Percentiles rank a stretch among this genome's conserved stretches.
These are phyloP conservation scores for Salix arbutifolia DNA, from an alignment of 345 rosid genomes.

Conservation along the genomic window DNA sequence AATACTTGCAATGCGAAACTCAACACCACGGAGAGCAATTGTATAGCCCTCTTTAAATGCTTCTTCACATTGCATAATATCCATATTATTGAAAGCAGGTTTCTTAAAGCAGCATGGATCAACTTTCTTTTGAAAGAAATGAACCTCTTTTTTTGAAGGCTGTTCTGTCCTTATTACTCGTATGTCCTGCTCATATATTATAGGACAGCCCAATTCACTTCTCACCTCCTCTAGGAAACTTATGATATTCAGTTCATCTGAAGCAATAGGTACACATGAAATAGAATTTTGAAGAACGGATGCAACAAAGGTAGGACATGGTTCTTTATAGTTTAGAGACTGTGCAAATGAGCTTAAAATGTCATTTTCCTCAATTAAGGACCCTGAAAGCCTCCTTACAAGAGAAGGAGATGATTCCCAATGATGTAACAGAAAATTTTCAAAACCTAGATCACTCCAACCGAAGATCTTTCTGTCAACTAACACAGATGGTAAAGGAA, in stretches of 20 bases:
- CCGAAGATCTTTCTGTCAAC: conserved; percentile 37
- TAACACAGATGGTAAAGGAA: conserved; percentile 15
- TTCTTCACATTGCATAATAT: conserved; percentile 43
- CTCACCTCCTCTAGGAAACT: conserved; percentile 41
- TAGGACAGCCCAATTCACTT: conserved; percentile 45
- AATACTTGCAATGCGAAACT: conserved; percentile 43
- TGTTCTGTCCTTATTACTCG: conserved; percentile 44
- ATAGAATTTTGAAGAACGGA: conserved; percentile 32
- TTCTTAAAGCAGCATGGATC: conserved; percentile 13
- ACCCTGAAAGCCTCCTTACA: conserved; percentile 20
- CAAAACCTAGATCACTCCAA: conserved; percentile 23
- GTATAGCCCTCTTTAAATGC: conserved; percentile 49
- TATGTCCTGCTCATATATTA: conserved; percentile 49
- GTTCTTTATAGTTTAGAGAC: conserved; percentile 18
- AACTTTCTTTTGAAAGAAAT: conserved; percentile 25
- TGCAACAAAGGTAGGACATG: conserved; percentile 27
- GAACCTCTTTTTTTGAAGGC: conserved; percentile 37
- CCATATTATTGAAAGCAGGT: conserved; percentile 13
- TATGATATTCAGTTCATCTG: conserved; percentile 49
- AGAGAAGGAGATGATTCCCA: conserved; percentile 51
- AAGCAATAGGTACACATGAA: conserved; percentile 52
- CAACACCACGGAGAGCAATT: conserved; percentile 53
- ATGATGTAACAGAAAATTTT: conserved; percentile 32
- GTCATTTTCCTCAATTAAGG: conserved; percentile 24
- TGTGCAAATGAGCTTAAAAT: conserved; percentile 29